Evolutionary conservation across 805 yeast species (phyloP), one percentile per base, ranked within the genome.

Genomic region (Blastobotrys robertii): DNA sequence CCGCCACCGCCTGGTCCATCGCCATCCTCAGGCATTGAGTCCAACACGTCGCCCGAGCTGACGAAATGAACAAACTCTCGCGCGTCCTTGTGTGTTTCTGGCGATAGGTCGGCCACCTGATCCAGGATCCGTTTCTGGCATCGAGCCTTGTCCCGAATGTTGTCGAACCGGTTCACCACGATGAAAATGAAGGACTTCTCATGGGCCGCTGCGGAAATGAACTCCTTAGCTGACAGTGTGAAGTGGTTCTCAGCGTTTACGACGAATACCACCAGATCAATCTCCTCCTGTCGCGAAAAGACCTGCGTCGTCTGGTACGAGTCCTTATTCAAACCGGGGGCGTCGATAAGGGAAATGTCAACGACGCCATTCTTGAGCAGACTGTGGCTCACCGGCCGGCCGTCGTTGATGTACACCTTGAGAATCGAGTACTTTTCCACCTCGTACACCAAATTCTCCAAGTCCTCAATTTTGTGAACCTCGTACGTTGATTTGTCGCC

Each of bases 181-280:
- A 92, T 87, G 58, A 94, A 92, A 42, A 92, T 84, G 50, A 88
- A 74, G 48, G 90, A 79, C 64, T 87, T 90, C 55, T 92, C 99
- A 42, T 80, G 79, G 1, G 96, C 87, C 1, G 96, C 94, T 32
- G 84, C 76, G 2, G 90, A 71, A 42, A 92, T 85, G 57, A 92
- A 94, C 56, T 92, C 99, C 51, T 85, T 81, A 0, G 97, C 97
- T 0, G 95, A 84, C 44, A 87, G 67, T 0, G 99, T 92, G 58
- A 92, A 83, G 58, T 92, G 97, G 56, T 92, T 94, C 56, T 88
- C 97, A 0, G 98, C 94, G 60, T 82, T 84, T 2, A 92, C 95
- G 2, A 94, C 97, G 67, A 92, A 94, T 1, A 92, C 90, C 2
- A 92, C 95, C 50, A 92, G 70, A 60, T 92, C 99, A 48, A 92